Evolutionary conservation across 2,329 filamentous ascomycete species (phyloP), one percentile per base, ranked within the genome.

Genomic region (Rhynchosporium agropyri): DNA sequence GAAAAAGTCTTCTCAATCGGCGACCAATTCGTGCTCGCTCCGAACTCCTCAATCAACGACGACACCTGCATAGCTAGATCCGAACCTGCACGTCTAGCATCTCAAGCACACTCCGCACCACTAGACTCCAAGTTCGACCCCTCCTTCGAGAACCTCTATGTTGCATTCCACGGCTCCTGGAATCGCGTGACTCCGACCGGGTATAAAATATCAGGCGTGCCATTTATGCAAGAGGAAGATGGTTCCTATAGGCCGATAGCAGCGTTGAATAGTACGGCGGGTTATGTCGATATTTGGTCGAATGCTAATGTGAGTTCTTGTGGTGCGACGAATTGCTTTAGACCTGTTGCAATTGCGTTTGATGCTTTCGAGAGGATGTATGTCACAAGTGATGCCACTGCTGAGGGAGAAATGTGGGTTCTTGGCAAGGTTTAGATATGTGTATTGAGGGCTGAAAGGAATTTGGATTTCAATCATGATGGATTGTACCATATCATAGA

Each of bases 101-200:
- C 65, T 51, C 67, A 68, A 54, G 67, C 67, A 6, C 65, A 68
- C 38, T 67, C 65, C 9, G 67, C 67, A 15, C 67, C 65, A 12
- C 62, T 68, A 9, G 67, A 68, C 51, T 53, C 61, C 13, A 64
- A 66, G 57, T 68, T 68, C 33, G 65, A 67, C 33, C 9, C 53
- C 1, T 51, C 57, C 8, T 65, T 40, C 51, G 58, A 50, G n/a
- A 68, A 59, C 26, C 53, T 68, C 20, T 68, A 63, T 48, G 38
- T 68, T 31, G 61, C 65, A 12, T 67, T 67, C 62, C 67, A 68
- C 28, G 67, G 67, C 13, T 65, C 63, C 26, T 68, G 65, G 65
- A 56, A 68, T 29, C 56, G 65, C 10, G 40, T 42, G 4, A 63
- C 63, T 3, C 45, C 67, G 0, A 68, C 65, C 1, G 67, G 67